phyloP scores from a whole-genome alignment of 352 stramenopile genomes.

The Phytophthora palmivora region DNA sequence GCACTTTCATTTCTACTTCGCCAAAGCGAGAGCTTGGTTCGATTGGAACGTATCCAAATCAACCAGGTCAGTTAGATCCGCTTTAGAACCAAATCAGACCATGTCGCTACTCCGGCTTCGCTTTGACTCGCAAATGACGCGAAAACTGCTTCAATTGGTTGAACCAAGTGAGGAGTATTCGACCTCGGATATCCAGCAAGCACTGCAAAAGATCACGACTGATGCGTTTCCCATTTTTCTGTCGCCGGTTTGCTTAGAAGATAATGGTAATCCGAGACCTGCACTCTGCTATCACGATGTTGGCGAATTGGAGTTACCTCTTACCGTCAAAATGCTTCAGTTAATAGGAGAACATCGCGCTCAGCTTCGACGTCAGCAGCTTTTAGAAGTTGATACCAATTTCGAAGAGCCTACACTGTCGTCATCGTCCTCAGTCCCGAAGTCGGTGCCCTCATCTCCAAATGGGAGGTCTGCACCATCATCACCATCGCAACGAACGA shows the following conservation, averaged over 20 bases:
- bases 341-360: slow-evolving; percentile 57
- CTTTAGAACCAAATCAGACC: neutral
- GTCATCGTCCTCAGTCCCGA: neutral
- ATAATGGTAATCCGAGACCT: slow-evolving; percentile 18
- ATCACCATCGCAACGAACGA: slow-evolving; percentile 26
- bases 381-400: slow-evolving; percentile 31
- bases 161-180: slow-evolving; percentile 39
- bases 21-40: slow-evolving; percentile 51
- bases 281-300: slow-evolving; percentile 48
- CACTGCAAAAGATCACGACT: slow-evolving; percentile 41
- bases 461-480: slow-evolving; percentile 13
- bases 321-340: slow-evolving; percentile 43
- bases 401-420: neutral
- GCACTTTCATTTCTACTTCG: slow-evolving; percentile 54
- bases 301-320: slow-evolving; percentile 59
- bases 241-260: slow-evolving; percentile 26
- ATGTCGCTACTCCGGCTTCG: slow-evolving; percentile 30
- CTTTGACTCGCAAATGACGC: slow-evolving; percentile 51
- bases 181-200: slow-evolving; percentile 31
- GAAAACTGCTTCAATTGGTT: slow-evolving; percentile 51
- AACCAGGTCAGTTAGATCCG: neutral
- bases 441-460: slow-evolving; percentile 5
- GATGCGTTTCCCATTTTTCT: slow-evolving; percentile 47
- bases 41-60: slow-evolving; percentile 10
- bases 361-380: slow-evolving; percentile 49